Evolutionary conservation across 108 stramenopile species (phyloP).

Genomic region (Cyclotella choctawhatcheeana): DNA sequence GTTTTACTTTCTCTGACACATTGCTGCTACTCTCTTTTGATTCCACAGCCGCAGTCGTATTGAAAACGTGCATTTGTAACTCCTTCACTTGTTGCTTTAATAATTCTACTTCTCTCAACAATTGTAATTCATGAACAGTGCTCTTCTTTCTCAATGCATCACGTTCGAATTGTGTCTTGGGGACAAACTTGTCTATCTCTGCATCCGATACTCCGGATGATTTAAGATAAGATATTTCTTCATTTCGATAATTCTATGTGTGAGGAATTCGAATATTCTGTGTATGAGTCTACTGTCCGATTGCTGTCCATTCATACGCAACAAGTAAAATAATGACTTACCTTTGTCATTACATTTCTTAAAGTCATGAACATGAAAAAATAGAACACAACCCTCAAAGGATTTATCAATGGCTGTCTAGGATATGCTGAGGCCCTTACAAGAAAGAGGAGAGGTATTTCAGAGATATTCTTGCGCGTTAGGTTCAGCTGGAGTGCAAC

Average conservation of each 20-base stretch:
- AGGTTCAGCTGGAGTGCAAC: not conserved
- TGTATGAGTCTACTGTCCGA: not conserved
- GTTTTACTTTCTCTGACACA: not conserved
- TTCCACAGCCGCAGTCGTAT: not conserved
- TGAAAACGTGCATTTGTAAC: conserved; percentile 6
- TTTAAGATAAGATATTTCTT: conserved; percentile 18
- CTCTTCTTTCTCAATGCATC: conserved; percentile 11
- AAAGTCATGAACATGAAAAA: conserved; percentile 12
- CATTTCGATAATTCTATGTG: conserved; percentile 20
- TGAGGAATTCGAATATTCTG: not conserved
- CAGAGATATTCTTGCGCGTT: not conserved
- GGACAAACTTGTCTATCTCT: conserved; percentile 25
- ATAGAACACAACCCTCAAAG: not conserved
- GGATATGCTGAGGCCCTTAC: conserved; percentile 15
- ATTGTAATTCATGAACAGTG: conserved; percentile 6
- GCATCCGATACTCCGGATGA: conserved; percentile 13
- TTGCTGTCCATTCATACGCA: too few species aligned
- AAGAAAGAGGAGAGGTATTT: not conserved
- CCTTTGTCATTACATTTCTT: conserved; percentile 12
- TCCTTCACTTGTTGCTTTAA: conserved; percentile 22
- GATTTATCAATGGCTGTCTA: conserved; percentile 1
- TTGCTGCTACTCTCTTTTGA: not conserved
- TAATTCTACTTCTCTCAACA: conserved; percentile 15
- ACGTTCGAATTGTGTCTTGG: conserved; percentile 17
- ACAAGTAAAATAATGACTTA: not conserved